Evolutionary conservation across 768 basidiomycete species (phyloP).

Genomic region (Suillus weaverae): DNA sequence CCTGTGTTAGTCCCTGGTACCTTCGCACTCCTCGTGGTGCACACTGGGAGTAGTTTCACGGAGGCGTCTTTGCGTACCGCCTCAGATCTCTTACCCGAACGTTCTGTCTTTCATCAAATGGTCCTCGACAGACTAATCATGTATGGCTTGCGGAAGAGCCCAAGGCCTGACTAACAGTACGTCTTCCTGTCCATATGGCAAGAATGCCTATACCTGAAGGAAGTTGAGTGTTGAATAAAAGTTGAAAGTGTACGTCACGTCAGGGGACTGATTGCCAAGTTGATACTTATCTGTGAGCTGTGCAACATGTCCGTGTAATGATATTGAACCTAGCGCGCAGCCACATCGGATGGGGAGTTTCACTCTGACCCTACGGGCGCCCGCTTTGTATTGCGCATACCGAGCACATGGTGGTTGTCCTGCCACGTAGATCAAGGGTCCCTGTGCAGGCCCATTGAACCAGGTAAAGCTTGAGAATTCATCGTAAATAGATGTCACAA

Average conservation of each 20-base stretch:
- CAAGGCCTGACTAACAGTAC: background rate
- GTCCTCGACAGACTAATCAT: background rate
- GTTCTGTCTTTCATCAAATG: background rate
- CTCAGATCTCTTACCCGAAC: background rate
- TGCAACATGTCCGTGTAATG: background rate
- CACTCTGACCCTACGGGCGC: background rate
- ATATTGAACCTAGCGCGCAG: background rate
- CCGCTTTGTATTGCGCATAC: background rate
- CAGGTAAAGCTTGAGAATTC: background rate
- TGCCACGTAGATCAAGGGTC: background rate
- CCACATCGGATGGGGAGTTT: background rate
- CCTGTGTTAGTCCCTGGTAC: conserved; percentile 1
- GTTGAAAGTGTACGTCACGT: background rate
- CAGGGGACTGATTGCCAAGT: background rate
- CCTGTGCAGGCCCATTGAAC: too few relatives aligned
- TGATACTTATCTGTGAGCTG: background rate
- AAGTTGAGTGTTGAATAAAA: background rate
- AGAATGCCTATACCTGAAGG: background rate
- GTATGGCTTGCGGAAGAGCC: background rate
- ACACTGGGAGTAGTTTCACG: background rate
- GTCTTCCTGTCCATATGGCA: background rate
- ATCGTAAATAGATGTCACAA: background rate
- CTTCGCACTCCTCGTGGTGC: background rate
- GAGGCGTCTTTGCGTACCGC: background rate
- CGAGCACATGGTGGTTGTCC: background rate